Conservation (phyloP, 805 yeast genomes). For the Candida silvicultrix region DNA sequence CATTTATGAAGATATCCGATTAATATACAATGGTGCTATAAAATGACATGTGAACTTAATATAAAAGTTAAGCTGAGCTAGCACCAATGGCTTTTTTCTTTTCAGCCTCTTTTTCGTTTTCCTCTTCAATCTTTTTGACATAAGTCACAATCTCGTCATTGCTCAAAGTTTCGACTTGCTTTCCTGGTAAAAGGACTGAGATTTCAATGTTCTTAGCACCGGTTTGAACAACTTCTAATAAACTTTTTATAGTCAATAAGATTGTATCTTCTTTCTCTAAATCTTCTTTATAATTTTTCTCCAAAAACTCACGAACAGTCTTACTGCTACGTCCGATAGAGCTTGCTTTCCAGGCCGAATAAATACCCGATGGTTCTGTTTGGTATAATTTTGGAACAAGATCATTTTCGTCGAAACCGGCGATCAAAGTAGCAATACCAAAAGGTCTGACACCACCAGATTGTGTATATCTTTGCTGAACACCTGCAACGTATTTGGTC, state of each 20-base stretch:
- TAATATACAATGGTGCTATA: too few species aligned
- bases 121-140: slow-evolving; percentile 81
- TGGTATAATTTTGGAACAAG: slow-evolving; percentile 76
- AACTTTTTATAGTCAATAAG: slow-evolving; percentile 74
- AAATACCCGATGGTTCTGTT: slow-evolving; percentile 97
- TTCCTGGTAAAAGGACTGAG: slow-evolving; percentile 73
- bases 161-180: slow-evolving; percentile 49
- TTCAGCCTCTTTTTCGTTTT: slow-evolving; percentile 78
- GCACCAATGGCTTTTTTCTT: slow-evolving; percentile 46
- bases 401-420: slow-evolving; percentile 91
- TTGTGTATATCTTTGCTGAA: slow-evolving; percentile 94
- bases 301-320: slow-evolving; percentile 92
- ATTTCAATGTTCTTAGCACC: slow-evolving; percentile 96
- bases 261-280: slow-evolving; percentile 67
- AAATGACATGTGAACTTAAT: not conserved
- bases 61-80: not conserved
- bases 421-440: slow-evolving; percentile 91
- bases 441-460: slow-evolving; percentile 98
- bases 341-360: slow-evolving; percentile 96
- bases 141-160: slow-evolving; percentile 67
- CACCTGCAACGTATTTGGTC: slow-evolving; percentile 95
- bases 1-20: too few species aligned
- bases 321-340: slow-evolving; percentile 94
- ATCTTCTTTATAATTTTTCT: slow-evolving; percentile 67
- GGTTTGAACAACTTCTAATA: slow-evolving; percentile 94